Conservation (phyloP, 148 eudicot species). For the Selenicereus undatus region DNA sequence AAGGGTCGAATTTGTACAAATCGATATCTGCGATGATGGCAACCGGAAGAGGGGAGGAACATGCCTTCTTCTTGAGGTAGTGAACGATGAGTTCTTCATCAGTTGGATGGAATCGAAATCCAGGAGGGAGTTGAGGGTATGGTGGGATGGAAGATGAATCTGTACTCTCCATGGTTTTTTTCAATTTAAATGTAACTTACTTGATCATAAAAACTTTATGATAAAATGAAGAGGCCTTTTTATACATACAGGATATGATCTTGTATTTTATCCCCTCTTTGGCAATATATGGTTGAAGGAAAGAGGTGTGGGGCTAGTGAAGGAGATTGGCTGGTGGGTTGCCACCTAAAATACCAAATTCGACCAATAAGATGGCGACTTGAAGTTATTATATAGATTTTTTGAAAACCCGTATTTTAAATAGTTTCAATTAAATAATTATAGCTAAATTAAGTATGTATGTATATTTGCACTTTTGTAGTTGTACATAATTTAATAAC, state of each 20-base stretch:
- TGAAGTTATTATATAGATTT: background rate
- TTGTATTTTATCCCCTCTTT: conserved; percentile 19
- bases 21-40: conserved; percentile 60
- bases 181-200: conserved; percentile 3
- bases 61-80: conserved; percentile 48
- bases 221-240: conserved; percentile 11
- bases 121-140: conserved; percentile 50
- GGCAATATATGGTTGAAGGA: conserved; percentile 16
- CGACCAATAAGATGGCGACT: conserved; percentile 15
- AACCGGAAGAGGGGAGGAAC: conserved; percentile 49
- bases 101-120: conserved; percentile 57
- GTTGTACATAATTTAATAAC: background rate
- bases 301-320: conserved; percentile 1
- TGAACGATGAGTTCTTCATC: conserved; percentile 65
- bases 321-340: conserved; percentile 18
- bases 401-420: background rate
- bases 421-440: background rate
- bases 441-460: background rate
- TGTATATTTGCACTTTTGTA: no score
- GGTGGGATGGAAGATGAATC: conserved; percentile 41
- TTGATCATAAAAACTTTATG: conserved; percentile 15
- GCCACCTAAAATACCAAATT: conserved; percentile 23
- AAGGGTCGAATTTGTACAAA: conserved; percentile 62
- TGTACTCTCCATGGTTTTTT: conserved; percentile 42
- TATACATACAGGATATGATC: conserved; percentile 6